Conservation (phyloP, 768 basidiomycete species). For the Tulasnella sp. region DNA sequence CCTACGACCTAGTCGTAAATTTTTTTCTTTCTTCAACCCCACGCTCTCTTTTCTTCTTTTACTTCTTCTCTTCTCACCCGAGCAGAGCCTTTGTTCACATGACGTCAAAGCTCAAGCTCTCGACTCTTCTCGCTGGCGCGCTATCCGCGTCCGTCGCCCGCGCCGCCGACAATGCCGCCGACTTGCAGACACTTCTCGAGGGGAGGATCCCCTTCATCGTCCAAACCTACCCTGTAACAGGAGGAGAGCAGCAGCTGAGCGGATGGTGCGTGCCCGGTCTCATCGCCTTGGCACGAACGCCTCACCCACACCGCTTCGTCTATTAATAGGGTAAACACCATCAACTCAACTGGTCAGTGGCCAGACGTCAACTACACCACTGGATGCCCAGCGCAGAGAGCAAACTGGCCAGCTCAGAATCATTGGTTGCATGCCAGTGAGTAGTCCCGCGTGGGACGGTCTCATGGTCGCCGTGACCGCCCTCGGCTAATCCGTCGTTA, state of each 20-base stretch:
- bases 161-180: not conserved
- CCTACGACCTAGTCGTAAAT: no score
- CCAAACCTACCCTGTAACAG: conserved; percentile 1
- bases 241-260: not conserved
- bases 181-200: conserved; percentile 3
- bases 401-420: conserved; percentile 60
- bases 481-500: not conserved
- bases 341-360: conserved; percentile 25
- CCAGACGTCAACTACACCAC: conserved; percentile 50
- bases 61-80: not conserved
- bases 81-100: not conserved
- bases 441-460: not conserved
- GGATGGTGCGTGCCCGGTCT: not conserved
- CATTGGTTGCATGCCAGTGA: conserved; percentile 15
- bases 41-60: not conserved
- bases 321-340: conserved; percentile 18
- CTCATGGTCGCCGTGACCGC: not conserved
- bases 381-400: conserved; percentile 53
- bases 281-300: not conserved
- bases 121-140: not conserved
- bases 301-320: not conserved
- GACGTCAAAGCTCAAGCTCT: not conserved
- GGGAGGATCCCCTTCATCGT: conserved; percentile 13
- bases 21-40: not conserved
- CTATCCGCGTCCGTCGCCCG: not conserved